A percentile compares a stretch with the other conserved stretches of the same genome.
Evolutionary conservation across 2,329 filamentous ascomycete genomes (phyloP).

Genomic region (Colletotrichum australisinense): DNA sequence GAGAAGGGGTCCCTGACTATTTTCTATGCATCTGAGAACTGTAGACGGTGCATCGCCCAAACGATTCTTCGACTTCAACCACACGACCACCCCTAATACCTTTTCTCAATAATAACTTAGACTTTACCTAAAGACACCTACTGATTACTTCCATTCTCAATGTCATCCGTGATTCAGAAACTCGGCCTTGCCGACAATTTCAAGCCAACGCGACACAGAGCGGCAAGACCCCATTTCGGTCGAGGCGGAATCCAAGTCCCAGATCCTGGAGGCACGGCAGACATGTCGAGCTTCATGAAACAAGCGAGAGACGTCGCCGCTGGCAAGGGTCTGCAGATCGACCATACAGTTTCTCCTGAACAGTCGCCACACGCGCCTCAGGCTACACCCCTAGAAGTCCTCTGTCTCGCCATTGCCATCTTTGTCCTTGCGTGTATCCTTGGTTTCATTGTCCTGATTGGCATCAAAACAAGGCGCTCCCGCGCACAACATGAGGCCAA

Average conservation of each 20-base stretch:
- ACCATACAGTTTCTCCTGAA: background rate
- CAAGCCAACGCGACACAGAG: background rate
- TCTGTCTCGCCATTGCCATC: slow-evolving; percentile 46
- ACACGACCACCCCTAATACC: background rate
- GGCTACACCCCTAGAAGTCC: slow-evolving; percentile 46
- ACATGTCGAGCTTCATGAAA: slow-evolving; percentile 1
- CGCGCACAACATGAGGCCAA: slow-evolving; percentile 32
- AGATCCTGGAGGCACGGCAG: background rate
- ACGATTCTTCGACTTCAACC: background rate
- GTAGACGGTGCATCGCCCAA: background rate
- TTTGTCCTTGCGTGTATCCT: slow-evolving; percentile 47
- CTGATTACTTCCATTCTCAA: background rate
- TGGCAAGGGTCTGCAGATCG: background rate
- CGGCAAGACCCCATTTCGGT: background rate
- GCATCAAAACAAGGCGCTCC: background rate
- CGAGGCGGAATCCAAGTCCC: background rate
- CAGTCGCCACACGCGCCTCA: slow-evolving; percentile 24
- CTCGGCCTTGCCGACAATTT: background rate
- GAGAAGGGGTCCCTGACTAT: background rate
- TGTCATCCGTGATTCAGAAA: background rate
- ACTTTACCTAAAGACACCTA: background rate
- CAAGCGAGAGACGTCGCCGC: background rate
- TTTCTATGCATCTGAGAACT: background rate
- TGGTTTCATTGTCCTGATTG: slow-evolving; percentile 44
- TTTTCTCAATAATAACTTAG: background rate